Conservation (phyloP, 108 stramenopile genomes). For the Cylindrotheca closterium region DNA sequence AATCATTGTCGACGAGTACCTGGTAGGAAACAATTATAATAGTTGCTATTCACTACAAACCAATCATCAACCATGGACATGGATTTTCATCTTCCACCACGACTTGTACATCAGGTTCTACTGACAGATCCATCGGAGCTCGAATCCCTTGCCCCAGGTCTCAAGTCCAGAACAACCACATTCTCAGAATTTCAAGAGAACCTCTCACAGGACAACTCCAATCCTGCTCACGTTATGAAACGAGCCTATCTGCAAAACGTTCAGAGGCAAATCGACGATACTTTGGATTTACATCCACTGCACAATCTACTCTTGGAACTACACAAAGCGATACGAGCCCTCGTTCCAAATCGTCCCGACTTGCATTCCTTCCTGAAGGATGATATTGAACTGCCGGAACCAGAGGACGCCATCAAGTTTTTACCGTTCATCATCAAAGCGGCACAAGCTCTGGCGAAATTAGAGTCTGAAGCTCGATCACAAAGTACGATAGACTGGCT, state of each 20-base stretch:
- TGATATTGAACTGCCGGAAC: not conserved
- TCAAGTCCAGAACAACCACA: not conserved
- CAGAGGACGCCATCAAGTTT: not conserved
- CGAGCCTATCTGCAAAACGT: conserved; percentile 39
- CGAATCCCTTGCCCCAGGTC: conserved; percentile 1
- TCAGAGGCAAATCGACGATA: not conserved
- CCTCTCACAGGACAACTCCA: not conserved
- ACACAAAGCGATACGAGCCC: conserved; percentile 34
- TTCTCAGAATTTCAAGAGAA: conserved; percentile 9
- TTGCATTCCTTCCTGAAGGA: conserved; percentile 51
- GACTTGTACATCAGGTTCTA: conserved; percentile 32
- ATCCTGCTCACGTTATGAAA: conserved; percentile 32
- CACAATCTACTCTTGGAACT: conserved; percentile 37
- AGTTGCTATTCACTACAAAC: too few species aligned
- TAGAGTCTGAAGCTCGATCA: conserved; percentile 56
- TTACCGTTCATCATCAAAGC: conserved; percentile 22
- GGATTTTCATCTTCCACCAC: not conserved
- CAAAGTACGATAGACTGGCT: conserved; percentile 41
- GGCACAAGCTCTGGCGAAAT: conserved; percentile 28
- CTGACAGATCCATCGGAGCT: conserved; percentile 40
- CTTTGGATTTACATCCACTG: conserved; percentile 16
- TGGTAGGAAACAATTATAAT: too few species aligned
- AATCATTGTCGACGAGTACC: too few species aligned
- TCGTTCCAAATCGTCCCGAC: conserved; percentile 62
- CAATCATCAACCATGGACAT: not conserved